phyloP scores from a whole-genome alignment of 768 basidiomycete genomes.

The Amanita phalloides region DNA sequence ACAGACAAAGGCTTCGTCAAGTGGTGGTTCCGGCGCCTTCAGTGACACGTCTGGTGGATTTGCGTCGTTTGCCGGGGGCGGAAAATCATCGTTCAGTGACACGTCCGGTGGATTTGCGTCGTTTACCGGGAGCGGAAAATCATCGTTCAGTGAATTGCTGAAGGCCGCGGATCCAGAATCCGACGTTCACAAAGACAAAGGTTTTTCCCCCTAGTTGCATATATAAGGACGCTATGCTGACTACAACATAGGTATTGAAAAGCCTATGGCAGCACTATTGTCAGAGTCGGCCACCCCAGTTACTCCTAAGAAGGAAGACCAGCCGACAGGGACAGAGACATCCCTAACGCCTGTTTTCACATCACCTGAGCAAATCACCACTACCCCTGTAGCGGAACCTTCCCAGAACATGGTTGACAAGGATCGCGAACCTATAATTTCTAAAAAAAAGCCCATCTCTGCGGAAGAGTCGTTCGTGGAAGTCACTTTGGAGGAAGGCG shows the following conservation, averaged over 20 bases:
- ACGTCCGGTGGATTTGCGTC: conserved; percentile 29
- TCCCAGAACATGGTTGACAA: conserved; percentile 10
- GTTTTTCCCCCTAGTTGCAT: not conserved
- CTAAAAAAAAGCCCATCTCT: conserved; percentile 8
- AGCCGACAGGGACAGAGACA: not conserved
- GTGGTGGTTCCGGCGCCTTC: conserved; percentile 43
- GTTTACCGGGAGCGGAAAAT: conserved; percentile 30
- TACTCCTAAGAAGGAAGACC: conserved; percentile 1
- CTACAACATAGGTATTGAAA: not conserved
- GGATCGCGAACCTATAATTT: not conserved
- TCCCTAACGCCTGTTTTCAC: not conserved
- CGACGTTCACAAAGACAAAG: not conserved
- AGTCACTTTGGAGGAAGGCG: conserved; percentile 14
- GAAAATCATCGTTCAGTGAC: conserved; percentile 35
- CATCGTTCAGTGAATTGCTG: conserved; percentile 28
- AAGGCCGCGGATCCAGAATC: not conserved
- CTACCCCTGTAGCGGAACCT: conserved; percentile 3
- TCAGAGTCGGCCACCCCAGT: not conserved
- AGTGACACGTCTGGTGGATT: conserved; percentile 32
- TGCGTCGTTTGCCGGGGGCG: conserved; percentile 25
- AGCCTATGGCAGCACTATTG: not conserved
- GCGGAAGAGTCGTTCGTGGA: conserved; percentile 16
- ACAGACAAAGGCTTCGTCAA: conserved; percentile 16
- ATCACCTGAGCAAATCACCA: not conserved
- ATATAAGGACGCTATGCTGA: not conserved